A percentile compares a stretch with the other conserved stretches of the same genome.
phyloP scores from a whole-genome alignment of 306 rosid genomes.

The Fragaria nilgerrensis region DNA sequence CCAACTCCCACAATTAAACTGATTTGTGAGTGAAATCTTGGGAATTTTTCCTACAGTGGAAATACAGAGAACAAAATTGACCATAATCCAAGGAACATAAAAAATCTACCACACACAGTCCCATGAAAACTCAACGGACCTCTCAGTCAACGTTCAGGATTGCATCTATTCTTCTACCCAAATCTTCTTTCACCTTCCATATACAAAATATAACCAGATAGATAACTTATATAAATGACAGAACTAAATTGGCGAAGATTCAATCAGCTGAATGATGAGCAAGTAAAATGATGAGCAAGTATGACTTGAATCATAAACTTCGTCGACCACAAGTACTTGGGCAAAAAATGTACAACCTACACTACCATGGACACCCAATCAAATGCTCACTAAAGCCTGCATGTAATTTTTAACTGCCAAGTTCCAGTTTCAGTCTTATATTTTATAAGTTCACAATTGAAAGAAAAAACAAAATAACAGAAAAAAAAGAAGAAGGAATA shows the following conservation, averaged over 20 bases:
- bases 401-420: neutral
- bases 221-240: neutral
- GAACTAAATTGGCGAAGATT: neutral
- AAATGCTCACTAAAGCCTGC: neutral
- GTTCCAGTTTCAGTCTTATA: neutral
- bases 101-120: neutral
- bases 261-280: neutral
- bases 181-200: neutral
- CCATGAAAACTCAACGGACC: neutral
- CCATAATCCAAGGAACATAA: neutral
- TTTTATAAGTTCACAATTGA: neutral
- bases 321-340: neutral
- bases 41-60: neutral
- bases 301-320: neutral
- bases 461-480: no score
- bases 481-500: no score
- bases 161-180: neutral
- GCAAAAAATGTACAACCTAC: neutral
- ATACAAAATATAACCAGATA: neutral
- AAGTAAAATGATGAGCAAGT: neutral
- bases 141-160: neutral
- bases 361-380: neutral
- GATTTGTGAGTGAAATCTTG: neutral
- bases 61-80: neutral
- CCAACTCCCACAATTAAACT: neutral